Base-by-base conservation (phyloP, 2,329 filamentous ascomycete genomes). In the Dothideomycetes sp. region DNA sequence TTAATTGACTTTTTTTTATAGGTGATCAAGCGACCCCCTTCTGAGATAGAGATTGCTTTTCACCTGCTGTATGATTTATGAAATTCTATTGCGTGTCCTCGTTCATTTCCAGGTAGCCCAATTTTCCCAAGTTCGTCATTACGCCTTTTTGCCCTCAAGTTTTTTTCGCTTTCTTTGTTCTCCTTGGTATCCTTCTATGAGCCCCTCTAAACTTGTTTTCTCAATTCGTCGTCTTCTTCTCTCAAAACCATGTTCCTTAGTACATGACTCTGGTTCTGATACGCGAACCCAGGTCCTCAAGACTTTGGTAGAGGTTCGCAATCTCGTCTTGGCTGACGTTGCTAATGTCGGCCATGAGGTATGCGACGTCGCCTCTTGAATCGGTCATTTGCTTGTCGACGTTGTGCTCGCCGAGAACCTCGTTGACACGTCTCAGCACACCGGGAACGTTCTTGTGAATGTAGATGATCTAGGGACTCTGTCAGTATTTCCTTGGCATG, bases 351-450 rank as follows among this genome's bases (percentile, higher is more conserved):
- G 91, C 91, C 88, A 98, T 95, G 48, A 98, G 71, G 61, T 98
- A 98, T 15, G 91, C 91, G 50, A 84, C 81, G 60, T 96, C 89
- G 52, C 87, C 89, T 68, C 82, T 82, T 65, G 84, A 94, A 62
- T 96, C 91, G 36, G 85, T 91, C 70, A 93, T 96, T 67, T 98
- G 91, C 73, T 96, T 96, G 68, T 95, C 89, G 53, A 98, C 88
- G 62, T 98, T 98, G 70, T 98, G 88, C 56, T 93, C 80, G 30
- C 83, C 84, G 33, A 98, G 74, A 47, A 96, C 86, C 56, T 91
- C 84, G 70, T 98, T 98, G 51, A 98, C 91, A 68, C 82, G 85
- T 57, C 87, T 78, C 62, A 98, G 71, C 48, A 98, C 91, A 71
- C 91, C 91, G 33, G 91, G 91, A 16, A 96, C 78, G 65, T 98